Percentiles rank a stretch among this genome's conserved stretches.
Evolutionary conservation across 2,329 filamentous ascomycete species (phyloP).

Genomic region (Metarhizium humberi): DNA sequence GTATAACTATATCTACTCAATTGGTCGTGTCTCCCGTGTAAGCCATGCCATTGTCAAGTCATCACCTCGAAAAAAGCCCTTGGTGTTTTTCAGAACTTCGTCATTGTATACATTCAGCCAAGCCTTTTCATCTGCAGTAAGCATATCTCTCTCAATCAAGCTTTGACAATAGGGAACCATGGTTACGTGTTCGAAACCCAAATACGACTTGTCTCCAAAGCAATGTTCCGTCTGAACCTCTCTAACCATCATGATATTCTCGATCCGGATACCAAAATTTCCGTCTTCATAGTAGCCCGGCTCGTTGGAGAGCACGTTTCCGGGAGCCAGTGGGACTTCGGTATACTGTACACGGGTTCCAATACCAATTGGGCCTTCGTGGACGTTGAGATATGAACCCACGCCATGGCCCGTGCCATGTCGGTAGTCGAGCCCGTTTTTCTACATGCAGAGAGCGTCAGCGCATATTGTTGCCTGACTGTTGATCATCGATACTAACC

Average conservation of each 20-base stretch:
- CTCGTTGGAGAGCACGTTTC: slow-evolving; percentile 93
- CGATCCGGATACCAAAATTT: slow-evolving; percentile 87
- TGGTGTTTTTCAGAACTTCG: slow-evolving; percentile 75
- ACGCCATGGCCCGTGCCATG: slow-evolving; percentile 96
- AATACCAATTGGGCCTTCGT: slow-evolving; percentile 94
- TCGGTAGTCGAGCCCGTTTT: slow-evolving; percentile 79
- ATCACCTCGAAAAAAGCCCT: slow-evolving; percentile 65
- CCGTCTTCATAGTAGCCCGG: slow-evolving; percentile 97
- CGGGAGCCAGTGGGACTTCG: slow-evolving; percentile 80
- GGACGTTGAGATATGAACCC: slow-evolving; percentile 90
- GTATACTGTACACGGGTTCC: slow-evolving; percentile 86
- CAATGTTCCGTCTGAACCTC: slow-evolving; percentile 80
- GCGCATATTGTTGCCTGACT: background rate
- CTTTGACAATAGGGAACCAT: slow-evolving; percentile 93
- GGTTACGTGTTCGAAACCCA: slow-evolving; percentile 94
- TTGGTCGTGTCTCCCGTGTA: slow-evolving; percentile 70
- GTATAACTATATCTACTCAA: slow-evolving; percentile 20
- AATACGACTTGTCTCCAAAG: slow-evolving; percentile 88
- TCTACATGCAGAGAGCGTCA: slow-evolving; percentile 17
- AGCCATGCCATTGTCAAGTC: slow-evolving; percentile 69
- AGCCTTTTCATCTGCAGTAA: slow-evolving; percentile 65
- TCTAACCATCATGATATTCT: slow-evolving; percentile 87
- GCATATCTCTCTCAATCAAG: slow-evolving; percentile 64
- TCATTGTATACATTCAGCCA: slow-evolving; percentile 85
- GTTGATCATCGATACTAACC: slow-evolving; percentile 38